Base-by-base conservation (phyloP, 108 stramenopile species). In the Conticribra weissflogii region DNA sequence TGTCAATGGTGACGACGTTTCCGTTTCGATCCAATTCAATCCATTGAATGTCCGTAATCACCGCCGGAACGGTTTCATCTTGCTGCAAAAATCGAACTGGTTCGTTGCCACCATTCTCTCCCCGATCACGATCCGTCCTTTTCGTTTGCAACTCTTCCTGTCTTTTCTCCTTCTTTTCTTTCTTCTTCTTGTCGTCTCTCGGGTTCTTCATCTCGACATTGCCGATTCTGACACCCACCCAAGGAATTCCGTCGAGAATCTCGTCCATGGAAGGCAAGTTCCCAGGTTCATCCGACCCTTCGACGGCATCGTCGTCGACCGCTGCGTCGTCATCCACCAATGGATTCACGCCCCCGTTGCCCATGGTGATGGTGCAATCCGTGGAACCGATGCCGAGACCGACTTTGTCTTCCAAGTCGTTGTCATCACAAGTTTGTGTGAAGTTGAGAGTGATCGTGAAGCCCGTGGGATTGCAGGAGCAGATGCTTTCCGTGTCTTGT, bases 11-110 rank as follows among this genome's bases (percentile, higher is more conserved):
- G 29, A 72, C 63, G 18, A 72, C 62, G 19, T 3, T 47, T 0
- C 71, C 71, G n/a, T 41, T 3, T 1, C 54, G 8, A 32, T 54
- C 29, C 28, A 72, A 29, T 56, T 72, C 71, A 30, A 72, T 54
- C 46, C 30, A 56, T 25, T 62, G 61, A 29, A 63, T 63, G n/a
- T 61, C 63, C 21, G 61, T 63, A 41, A 72, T 63, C 4, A 44
- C 30, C 3, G 54, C 22, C 0, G 71, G 71, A 16, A 53, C 33
- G 0, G 23, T 59, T n/a, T 2, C 29, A 1, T 30, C 22, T 4
- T 44, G 31, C 23, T 71, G 59, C 2, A 53, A 24, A 14, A 41
- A 33, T 2, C 52, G 54, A 54, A 41, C 12, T 5, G 36, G 36
- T 41, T 41, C 36, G 12, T 9, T 41, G 12, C 8, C 36, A 41